Base-by-base conservation (phyloP, 306 rosid species). In the Cicer yamashitae region DNA sequence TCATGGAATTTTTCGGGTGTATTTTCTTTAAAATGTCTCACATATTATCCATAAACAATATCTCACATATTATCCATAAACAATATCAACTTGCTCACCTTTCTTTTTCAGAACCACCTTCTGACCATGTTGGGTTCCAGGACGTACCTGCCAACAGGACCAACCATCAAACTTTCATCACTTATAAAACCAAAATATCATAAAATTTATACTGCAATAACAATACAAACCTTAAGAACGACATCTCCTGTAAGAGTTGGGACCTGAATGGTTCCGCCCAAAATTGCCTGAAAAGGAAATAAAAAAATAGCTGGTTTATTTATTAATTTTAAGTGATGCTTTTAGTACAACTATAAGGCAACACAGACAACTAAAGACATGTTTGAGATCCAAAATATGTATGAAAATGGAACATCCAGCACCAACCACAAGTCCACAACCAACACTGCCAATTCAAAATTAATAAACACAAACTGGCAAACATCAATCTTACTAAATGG, bases 31-130 rank as follows among this genome's bases (percentile, higher is more conserved):
- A 48, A 25, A 60, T 12, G n/a, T 14, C 17, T 2, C n/a, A 40
- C 45, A 14, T 47, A 44, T 47, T 71, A 48, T 30, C 40, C 10
- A 54, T 41, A 17, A 69, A 83, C 45, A 30, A 59, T 59, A 66
- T 72, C 69, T 2, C n/a, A 40, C 45, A 14, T 47, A 44, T 47
- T 71, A 48, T 30, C 40, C 10, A 54, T 41, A 17, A 69, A 83
- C 45, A 30, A 59, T 59, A 66, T 72, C 69, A 75, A 74, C 75
- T 61, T 64, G 45, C 81, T 74, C 52, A 93, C 98, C 98, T 91
- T 93, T 93, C 93, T 93, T 88, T 87, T 91, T 93, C 73, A 93
- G 82, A 78, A 93, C 96, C 74, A 91, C 97, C 88, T 91, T 91
- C 83, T 91, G 96, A 78, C 97, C 88, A 12, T 91, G 93, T 82